Conservation (phyloP, 2,329 filamentous ascomycete genomes). For the Aspergillus aculeatus region DNA sequence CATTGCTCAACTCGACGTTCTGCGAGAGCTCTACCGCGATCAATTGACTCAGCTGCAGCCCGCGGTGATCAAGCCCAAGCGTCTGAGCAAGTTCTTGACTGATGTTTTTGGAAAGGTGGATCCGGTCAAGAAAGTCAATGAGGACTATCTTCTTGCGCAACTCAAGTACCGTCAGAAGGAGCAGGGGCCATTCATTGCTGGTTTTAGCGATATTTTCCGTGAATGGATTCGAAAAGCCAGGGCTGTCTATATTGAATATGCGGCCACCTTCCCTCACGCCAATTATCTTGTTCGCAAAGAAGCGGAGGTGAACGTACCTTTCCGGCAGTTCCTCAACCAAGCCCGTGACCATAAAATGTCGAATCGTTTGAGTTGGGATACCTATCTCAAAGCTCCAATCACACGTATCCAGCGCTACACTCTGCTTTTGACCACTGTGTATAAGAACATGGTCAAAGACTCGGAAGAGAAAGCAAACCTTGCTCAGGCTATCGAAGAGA, state of each 20-base stretch:
- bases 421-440: constrained; percentile 76
- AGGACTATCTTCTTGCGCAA: constrained; percentile 86
- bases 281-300: constrained; percentile 82
- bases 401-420: constrained; percentile 88
- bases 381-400: constrained; percentile 89
- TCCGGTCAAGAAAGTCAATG: constrained; percentile 83
- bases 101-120: constrained; percentile 92
- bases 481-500: constrained; percentile 81
- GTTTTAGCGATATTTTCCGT: constrained; percentile 94
- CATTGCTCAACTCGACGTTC: constrained; percentile 83
- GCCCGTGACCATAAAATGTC: constrained; percentile 76
- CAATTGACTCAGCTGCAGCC: constrained; percentile 71
- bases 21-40: constrained; percentile 82
- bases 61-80: constrained; percentile 75
- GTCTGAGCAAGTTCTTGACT: constrained; percentile 73
- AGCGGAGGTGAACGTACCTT: constrained; percentile 77
- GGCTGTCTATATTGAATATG: constrained; percentile 86
- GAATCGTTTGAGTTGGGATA: constrained; percentile 86
- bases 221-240: constrained; percentile 98
- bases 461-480: constrained; percentile 88
- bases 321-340: constrained; percentile 80
- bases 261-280: constrained; percentile 79
- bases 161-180: constrained; percentile 96
- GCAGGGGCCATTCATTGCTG: constrained; percentile 89
- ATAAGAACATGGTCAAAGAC: constrained; percentile 78